phyloP scores from a whole-genome alignment of 257 asterid genomes.

The Solanum piurae region DNA sequence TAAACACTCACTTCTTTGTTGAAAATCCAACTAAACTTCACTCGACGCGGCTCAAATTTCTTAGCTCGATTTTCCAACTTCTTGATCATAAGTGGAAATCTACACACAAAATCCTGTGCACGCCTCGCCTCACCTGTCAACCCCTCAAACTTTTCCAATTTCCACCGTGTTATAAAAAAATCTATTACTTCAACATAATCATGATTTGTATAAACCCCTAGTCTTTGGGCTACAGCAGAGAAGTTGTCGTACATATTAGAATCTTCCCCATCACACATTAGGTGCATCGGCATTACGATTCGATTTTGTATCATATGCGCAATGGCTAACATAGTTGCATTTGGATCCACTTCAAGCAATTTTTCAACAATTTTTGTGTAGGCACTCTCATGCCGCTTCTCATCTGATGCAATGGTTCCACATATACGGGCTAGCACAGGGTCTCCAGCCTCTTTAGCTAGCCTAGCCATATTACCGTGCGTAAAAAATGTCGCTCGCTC shows the following conservation, averaged over 20 bases:
- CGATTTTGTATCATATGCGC: slow-evolving; percentile 27
- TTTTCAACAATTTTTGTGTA: slow-evolving; percentile 7
- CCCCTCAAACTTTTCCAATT: slow-evolving; percentile 15
- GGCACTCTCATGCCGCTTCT: slow-evolving; percentile 24
- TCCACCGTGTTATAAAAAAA: slow-evolving; percentile 19
- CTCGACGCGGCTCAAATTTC: background rate
- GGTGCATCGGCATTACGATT: slow-evolving; percentile 20
- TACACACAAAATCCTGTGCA: slow-evolving; percentile 28
- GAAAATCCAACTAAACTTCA: slow-evolving; percentile 22
- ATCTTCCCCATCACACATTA: slow-evolving; percentile 24
- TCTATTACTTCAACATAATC: slow-evolving; percentile 26
- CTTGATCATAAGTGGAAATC: slow-evolving; percentile 3
- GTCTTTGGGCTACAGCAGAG: slow-evolving; percentile 2
- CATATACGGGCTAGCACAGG: slow-evolving; percentile 18
- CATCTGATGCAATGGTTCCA: slow-evolving; percentile 24
- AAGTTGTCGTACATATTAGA: slow-evolving; percentile 13
- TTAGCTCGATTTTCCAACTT: slow-evolving; percentile 5
- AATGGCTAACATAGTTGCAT: slow-evolving; percentile 16
- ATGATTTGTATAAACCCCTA: slow-evolving; percentile 7
- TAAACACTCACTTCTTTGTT: slow-evolving; percentile 2
- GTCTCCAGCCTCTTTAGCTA: slow-evolving; percentile 21
- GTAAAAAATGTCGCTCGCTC: slow-evolving; percentile 3
- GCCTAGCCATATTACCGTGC: slow-evolving; percentile 22
- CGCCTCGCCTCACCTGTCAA: slow-evolving; percentile 8
- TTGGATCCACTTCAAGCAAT: slow-evolving; percentile 21